These are phyloP conservation scores for Effrenium voratum DNA, from an alignment of 73 alveolate genomes.

Conservation along the genomic window DNA sequence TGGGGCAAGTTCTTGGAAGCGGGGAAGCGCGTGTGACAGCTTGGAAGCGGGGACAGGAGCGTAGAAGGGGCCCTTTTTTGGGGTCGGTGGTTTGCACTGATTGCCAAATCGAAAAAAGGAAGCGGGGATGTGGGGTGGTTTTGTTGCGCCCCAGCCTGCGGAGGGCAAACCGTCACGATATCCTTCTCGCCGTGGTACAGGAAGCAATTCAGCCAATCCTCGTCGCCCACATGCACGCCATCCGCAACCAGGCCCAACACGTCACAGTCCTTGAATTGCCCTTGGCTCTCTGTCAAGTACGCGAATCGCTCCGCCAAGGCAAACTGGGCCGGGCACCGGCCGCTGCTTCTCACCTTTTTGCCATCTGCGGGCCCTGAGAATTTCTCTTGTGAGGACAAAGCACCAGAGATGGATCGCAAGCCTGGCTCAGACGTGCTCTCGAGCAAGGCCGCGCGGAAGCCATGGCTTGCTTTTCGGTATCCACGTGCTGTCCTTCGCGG, in stretches of 20 bases:
- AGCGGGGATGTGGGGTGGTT: too few relatives aligned
- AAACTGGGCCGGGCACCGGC: neutral
- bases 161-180: neutral
- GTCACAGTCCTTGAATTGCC: neutral
- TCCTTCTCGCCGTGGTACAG: neutral
- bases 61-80: neutral
- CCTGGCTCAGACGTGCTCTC: neutral
- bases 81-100: neutral
- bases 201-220: neutral
- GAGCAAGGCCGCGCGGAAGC: neutral
- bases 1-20: neutral
- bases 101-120: neutral
- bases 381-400: neutral
- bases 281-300: neutral
- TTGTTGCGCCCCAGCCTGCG: neutral
- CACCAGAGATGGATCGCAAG: neutral
- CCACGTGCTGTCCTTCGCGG: neutral
- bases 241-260: neutral
- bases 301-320: neutral
- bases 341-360: neutral
- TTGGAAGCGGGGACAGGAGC: neutral
- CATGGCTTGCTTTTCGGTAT: neutral
- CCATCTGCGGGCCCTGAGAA: too few relatives aligned
- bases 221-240: slow-evolving; percentile 1
- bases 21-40: neutral